Evolutionary conservation across 2,329 filamentous ascomycete genomes (phyloP).

Genomic region (Ophiostoma sp.): DNA sequence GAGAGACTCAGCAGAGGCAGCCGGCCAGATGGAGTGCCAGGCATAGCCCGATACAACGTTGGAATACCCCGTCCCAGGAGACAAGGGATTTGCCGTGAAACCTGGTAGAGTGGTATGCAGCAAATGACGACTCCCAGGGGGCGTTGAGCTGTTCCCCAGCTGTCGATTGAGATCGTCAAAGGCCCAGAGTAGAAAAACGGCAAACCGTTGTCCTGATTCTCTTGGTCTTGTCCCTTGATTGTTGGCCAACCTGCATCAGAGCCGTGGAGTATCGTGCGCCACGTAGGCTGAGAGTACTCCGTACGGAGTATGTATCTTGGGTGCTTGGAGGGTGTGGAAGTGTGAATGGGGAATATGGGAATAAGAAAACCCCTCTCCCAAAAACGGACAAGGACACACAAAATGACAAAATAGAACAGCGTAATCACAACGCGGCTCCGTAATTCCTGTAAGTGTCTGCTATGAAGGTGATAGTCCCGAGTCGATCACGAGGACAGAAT

Average conservation of each 20-base stretch:
- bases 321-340: too few species aligned
- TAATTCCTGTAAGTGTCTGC: neutral
- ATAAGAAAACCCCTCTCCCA: too few species aligned
- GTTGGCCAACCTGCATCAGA: too few species aligned
- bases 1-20: neutral
- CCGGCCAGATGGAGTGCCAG: neutral
- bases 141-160: neutral
- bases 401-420: neutral
- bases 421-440: neutral
- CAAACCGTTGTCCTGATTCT: neutral
- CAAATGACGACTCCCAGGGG: neutral
- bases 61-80: neutral
- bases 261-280: too few species aligned
- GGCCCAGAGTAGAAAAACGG: neutral
- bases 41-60: neutral
- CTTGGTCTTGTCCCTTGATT: neutral
- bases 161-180: slow-evolving; percentile 11
- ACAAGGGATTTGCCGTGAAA: slow-evolving; percentile 4
- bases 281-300: too few species aligned
- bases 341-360: too few species aligned
- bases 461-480: neutral
- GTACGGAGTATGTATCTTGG: too few species aligned
- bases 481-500: slow-evolving; percentile 5
- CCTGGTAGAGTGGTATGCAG: neutral
- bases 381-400: neutral